A percentile compares a stretch with the other conserved stretches of the same genome.
These are phyloP conservation scores for Metschnikowia sp. DNA, from an alignment of 805 yeast genomes.

Conservation along the genomic window DNA sequence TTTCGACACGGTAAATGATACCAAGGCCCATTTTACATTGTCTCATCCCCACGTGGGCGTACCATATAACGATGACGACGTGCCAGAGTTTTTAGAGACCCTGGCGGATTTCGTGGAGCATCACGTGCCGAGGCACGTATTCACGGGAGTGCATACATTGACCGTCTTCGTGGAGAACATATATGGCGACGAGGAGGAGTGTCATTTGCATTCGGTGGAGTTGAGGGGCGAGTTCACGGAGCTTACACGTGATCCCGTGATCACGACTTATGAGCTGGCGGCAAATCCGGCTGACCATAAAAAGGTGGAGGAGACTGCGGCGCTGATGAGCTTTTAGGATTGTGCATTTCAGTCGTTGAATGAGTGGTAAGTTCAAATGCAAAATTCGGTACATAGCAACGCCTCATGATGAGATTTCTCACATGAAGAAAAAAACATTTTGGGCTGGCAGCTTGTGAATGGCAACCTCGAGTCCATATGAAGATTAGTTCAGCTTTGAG, in stretches of 20 bases:
- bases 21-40: constrained; percentile 48
- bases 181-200: constrained; percentile 41
- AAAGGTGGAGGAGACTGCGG: constrained; percentile 18
- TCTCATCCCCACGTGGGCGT: constrained; percentile 67
- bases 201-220: constrained; percentile 67
- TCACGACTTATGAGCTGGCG: constrained; percentile 81
- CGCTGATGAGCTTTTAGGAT: constrained; percentile 2
- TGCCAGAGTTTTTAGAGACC: constrained; percentile 29
- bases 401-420: no score
- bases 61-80: constrained; percentile 29
- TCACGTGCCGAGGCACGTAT: constrained; percentile 68
- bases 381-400: no score
- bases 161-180: constrained; percentile 67
- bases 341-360: no score
- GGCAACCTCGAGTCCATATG: no score
- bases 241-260: constrained; percentile 62
- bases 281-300: constrained; percentile 90
- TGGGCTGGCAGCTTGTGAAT: no score
- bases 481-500: no score
- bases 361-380: no score
- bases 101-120: constrained; percentile 73
- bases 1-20: constrained; percentile 56
- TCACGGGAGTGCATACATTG: constrained; percentile 65
- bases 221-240: constrained; percentile 68
- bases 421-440: no score